Conservation (phyloP, 2,329 filamentous ascomycete genomes). For the Trichophyton equinum region DNA sequence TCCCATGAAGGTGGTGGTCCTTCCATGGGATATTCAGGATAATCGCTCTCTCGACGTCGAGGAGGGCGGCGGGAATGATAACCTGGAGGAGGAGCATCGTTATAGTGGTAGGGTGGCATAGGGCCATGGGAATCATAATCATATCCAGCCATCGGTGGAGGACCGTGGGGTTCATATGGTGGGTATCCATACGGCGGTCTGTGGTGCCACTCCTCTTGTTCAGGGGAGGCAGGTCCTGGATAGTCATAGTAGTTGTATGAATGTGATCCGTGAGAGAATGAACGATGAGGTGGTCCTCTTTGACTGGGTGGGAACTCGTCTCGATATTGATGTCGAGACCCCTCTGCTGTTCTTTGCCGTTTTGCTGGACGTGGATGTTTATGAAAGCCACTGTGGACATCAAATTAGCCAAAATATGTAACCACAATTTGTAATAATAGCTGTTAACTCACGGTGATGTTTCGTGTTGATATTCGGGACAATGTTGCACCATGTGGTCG, state of each 20-base stretch:
- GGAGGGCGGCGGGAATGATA: constrained; percentile 10
- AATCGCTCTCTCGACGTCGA: constrained; percentile 4
- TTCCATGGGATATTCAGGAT: constrained; percentile 7
- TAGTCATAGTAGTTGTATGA: constrained; percentile 14
- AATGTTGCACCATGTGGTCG: constrained; percentile 25
- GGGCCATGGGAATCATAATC: constrained; percentile 8
- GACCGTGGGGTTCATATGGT: constrained; percentile 15
- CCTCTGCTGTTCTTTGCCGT: constrained; percentile 17
- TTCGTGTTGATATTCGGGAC: constrained; percentile 22
- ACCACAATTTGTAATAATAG: neutral
- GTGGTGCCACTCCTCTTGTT: constrained; percentile 16
- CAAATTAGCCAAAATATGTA: neutral
- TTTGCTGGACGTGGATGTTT: constrained; percentile 17
- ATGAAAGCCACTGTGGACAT: constrained; percentile 11
- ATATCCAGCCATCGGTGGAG: constrained; percentile 14
- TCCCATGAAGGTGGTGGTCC: constrained; percentile 8
- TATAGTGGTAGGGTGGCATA: constrained; percentile 8
- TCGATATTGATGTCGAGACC: constrained; percentile 7
- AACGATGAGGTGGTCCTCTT: constrained; percentile 14
- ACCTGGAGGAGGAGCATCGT: constrained; percentile 8
- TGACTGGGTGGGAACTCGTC: constrained; percentile 13
- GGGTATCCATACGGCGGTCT: constrained; percentile 16
- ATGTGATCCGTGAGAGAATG: constrained; percentile 15
- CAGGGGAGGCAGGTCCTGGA: constrained; percentile 10
- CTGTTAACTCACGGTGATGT: constrained; percentile 21